Base-by-base conservation (phyloP, 202 grass and related monocot species). In the Hordeum pubiflorum region DNA sequence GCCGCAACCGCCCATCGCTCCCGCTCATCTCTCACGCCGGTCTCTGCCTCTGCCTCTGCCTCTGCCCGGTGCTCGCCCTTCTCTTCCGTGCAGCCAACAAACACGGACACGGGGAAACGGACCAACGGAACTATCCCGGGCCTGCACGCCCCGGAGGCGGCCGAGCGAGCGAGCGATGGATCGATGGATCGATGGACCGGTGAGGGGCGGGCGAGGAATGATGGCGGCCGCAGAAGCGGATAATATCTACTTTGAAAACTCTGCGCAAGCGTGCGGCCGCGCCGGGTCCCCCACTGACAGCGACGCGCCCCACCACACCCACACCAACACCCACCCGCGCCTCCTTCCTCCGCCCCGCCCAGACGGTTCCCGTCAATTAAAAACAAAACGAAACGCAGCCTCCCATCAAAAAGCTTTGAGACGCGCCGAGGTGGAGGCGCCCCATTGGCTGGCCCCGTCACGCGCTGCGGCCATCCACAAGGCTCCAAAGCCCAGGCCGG, bases 401-500 rank as follows among this genome's bases (percentile, higher is more conserved):
- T 18, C 85, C 34, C 67, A 8, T 40, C 18, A 46, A 68, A 76
- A 43, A 17, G 72, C 34, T 1, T 41, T 10, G 24, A 26, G 24
- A 26, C 24, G 24, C 29, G 29, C 31, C 4, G 31, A 85, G 72
- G 58, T 89, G 82, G 78, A 21, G 5, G 26, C 57, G 10, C 50
- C 36, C 29, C 79, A 54, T 55, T 74, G 87, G 87, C 65, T 2
- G 10, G 0, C 27, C 48, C 37, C n/a, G 37, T 79, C 87, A 89
- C 78, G 83, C 87, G 83, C 83, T 63, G 76, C 81, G 73, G 79
- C 83, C 79, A 46, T 66, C 82, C 78, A 5, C 72, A 85, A 81
- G 64, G 57, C 57, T 82, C 82, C 82, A 32, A 32, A 72, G 75
- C 21, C 56, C 57, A n/a, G 62, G 48, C 57, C 10, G 52, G 46